Conservation (phyloP, 495 filamentous ascomycete genomes). For the Schizothecium vesticola region DNA sequence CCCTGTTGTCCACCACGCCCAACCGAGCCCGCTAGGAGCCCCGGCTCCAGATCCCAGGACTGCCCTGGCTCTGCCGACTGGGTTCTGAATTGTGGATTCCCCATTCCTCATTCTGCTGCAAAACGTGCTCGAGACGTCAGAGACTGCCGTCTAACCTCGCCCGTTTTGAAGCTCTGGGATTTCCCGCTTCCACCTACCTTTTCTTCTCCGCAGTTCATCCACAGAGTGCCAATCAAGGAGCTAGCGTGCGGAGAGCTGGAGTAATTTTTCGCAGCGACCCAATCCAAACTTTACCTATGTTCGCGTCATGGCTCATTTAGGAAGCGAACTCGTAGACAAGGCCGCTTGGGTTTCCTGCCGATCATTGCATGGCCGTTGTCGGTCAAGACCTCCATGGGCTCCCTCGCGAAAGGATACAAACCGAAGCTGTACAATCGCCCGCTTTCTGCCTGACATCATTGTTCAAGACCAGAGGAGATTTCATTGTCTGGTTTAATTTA, state of each 20-base stretch:
- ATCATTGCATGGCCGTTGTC: not conserved
- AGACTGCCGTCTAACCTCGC: not conserved
- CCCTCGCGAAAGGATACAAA: too few species aligned
- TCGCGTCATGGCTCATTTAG: not conserved
- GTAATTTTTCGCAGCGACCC: not conserved
- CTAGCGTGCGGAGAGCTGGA: not conserved
- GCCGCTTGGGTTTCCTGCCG: not conserved
- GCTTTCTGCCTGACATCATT: not conserved
- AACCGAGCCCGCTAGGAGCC: too few species aligned
- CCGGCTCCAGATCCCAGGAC: not conserved
- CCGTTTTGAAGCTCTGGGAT: not conserved
- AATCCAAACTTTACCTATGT: not conserved
- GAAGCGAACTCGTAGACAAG: not conserved
- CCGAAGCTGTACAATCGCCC: too few species aligned
- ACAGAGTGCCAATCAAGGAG: not conserved
- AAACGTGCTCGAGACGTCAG: not conserved
- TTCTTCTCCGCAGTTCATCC: not conserved
- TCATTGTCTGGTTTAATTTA: not conserved
- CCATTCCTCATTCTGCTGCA: not conserved
- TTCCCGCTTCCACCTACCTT: not conserved
- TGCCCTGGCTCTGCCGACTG: not conserved
- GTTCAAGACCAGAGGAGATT: not conserved
- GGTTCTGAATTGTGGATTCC: not conserved
- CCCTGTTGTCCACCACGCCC: not conserved
- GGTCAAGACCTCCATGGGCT: not conserved